Evolutionary conservation across 768 basidiomycete genomes (phyloP), one percentile per base, ranked within the genome.

Genomic region (Boletus tomentosulus): DNA sequence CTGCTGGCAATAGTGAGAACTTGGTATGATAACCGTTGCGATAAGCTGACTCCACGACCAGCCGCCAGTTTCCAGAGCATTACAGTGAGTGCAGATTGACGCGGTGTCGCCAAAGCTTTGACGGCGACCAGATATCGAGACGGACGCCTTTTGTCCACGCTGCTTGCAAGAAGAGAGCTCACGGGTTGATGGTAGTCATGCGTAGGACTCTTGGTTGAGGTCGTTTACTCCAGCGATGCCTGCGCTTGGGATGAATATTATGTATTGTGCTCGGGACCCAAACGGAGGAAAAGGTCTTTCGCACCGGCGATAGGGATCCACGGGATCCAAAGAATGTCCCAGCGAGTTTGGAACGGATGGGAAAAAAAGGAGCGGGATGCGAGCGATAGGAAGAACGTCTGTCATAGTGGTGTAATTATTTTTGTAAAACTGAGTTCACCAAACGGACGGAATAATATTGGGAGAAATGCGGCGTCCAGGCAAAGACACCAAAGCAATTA

Each of bases 1-100:
- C 27, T 89, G 87, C 65, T 89, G 87, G 87, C 86, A 87, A 70
- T 86, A 86, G 87, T 89, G 67, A 73, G 86, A 68, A 55, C 48
- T 49, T 47, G 54, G 8, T 59, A 37, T 48, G 19, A 35, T 30
- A 46, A 0, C 35, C n/a, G 37, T 48, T 37, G 62, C 24, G 57
- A 55, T 39, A 44, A 54, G 42, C 71, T 73, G 47, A 63, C 57
- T 38, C 54, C 55, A 58, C 45, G 51, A 53, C 35, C 58, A 89
- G 87, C 68, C 84, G 81, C 53, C 82, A 83, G 66, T 89, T 84
- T 68, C 87, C 87, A 35, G 74, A 87, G 65, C 79, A 81, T 58
- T 85, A 86, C 64, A 75, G 86, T 88, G 57, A 66, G 85, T 73
- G 38, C 46, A 48, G 41, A 39, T 45, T 31, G 12, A 22, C 44